Percentiles rank a stretch among this genome's conserved stretches.
phyloP scores from a whole-genome alignment of 1,284 basidiomycete species.

The Rhodofomes roseus region DNA sequence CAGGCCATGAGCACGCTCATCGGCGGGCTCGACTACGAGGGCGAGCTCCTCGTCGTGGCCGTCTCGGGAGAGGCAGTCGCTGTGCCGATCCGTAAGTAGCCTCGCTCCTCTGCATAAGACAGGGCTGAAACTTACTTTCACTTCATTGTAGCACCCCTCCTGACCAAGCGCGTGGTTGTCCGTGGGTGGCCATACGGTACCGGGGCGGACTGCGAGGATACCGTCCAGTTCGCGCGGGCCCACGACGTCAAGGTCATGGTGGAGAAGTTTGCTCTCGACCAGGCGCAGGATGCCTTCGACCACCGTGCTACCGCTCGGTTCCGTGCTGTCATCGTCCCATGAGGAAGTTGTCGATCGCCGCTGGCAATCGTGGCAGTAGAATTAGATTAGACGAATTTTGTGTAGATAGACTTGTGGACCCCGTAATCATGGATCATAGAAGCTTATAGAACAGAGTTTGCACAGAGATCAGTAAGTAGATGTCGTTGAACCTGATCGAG shows the following conservation, averaged over 20 bases:
- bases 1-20: slow-evolving; percentile 17
- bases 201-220: slow-evolving; percentile 23
- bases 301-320: slow-evolving; percentile 21
- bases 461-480: not conserved
- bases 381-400: too few species aligned
- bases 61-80: slow-evolving; percentile 13
- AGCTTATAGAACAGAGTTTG: not conserved
- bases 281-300: slow-evolving; percentile 24
- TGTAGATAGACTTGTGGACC: too few species aligned
- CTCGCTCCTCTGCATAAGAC: not conserved
- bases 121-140: not conserved
- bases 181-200: slow-evolving; percentile 23
- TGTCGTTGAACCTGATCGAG: too few species aligned
- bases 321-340: slow-evolving; percentile 27
- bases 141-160: slow-evolving; percentile 13
- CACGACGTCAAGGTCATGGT: slow-evolving; percentile 22
- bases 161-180: slow-evolving; percentile 21
- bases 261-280: slow-evolving; percentile 24
- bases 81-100: slow-evolving; percentile 12
- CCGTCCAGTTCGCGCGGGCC: slow-evolving; percentile 17
- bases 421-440: not conserved
- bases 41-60: slow-evolving; percentile 22
- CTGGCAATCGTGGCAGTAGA: too few species aligned
- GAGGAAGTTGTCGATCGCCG: not conserved
- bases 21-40: slow-evolving; percentile 21